Conservation (phyloP, 441 rosid species). For the Biscutella laevigata region DNA sequence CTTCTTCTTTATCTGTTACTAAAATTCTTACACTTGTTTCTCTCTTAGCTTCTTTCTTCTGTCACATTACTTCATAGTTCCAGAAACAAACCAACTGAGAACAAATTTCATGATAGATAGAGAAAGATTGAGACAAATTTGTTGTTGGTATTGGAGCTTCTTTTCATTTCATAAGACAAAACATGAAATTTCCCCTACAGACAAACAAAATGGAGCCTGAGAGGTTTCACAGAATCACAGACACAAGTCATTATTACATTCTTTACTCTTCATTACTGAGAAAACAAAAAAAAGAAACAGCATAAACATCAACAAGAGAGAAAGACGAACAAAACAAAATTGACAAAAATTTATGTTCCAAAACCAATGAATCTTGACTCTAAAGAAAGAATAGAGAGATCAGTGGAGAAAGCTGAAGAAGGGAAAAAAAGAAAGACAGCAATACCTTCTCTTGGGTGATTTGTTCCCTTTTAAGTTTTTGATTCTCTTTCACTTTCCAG, state of each 20-base stretch:
- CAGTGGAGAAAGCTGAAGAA: constrained; percentile 9
- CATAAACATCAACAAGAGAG: constrained; percentile 20
- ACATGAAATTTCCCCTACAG: constrained; percentile 16
- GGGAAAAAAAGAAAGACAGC: neutral
- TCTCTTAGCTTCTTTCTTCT: constrained; percentile 3
- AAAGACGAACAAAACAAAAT: constrained; percentile 16
- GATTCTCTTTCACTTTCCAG: constrained; percentile 37
- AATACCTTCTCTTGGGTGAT: constrained; percentile 20
- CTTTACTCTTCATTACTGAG: constrained; percentile 22
- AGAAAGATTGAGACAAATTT: constrained; percentile 9
- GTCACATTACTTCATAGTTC: constrained; percentile 13
- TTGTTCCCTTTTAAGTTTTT: too few relatives aligned
- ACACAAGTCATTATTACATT: constrained; percentile 22
- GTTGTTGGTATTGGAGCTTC: constrained; percentile 9
- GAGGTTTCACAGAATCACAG: constrained; percentile 14
- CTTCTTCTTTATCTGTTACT: constrained; percentile 24
- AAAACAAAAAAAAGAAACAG: constrained; percentile 13
- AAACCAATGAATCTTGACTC: constrained; percentile 20
- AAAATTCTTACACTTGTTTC: constrained; percentile 24
- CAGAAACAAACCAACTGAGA: neutral
- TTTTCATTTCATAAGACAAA: constrained; percentile 11
- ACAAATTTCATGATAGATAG: neutral
- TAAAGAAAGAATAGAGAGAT: constrained; percentile 21
- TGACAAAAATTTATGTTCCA: constrained; percentile 22
- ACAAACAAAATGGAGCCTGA: constrained; percentile 23